A percentile compares a stretch with the other conserved stretches of the same genome.
Conservation (phyloP, 257 asterid species). For the Ilex aquifolium region DNA sequence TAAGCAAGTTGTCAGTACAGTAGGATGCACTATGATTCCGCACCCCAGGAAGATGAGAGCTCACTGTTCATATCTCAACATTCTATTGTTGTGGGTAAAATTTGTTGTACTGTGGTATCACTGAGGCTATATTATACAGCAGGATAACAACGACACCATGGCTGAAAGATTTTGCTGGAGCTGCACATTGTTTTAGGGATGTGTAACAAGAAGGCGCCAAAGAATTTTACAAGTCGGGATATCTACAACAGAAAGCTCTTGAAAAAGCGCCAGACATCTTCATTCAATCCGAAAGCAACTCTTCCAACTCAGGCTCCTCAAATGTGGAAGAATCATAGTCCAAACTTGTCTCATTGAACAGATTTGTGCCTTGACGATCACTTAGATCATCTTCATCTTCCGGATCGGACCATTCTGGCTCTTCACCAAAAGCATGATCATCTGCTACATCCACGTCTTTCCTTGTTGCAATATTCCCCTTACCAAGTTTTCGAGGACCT, state of each 20-base stretch:
- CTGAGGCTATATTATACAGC: too few relatives aligned
- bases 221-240: not conserved
- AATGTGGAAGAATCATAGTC: conserved; percentile 50
- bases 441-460: conserved; percentile 30
- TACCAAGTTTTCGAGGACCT: conserved; percentile 22
- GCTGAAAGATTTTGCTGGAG: not conserved
- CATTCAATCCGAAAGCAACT: conserved; percentile 71
- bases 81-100: too few relatives aligned
- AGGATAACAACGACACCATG: not conserved
- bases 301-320: conserved; percentile 80
- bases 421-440: conserved; percentile 46
- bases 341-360: conserved; percentile 42
- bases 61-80: too few relatives aligned
- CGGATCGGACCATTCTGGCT: conserved; percentile 64
- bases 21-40: too few relatives aligned
- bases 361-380: conserved; percentile 28
- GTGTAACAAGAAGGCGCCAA: not conserved
- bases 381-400: conserved; percentile 68
- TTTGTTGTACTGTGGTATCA: too few relatives aligned
- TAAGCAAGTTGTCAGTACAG: too few relatives aligned
- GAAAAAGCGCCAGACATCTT: not conserved
- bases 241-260: not conserved
- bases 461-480: conserved; percentile 25
- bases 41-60: too few relatives aligned
- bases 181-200: not conserved